Evolutionary conservation across 2,329 filamentous ascomycete genomes (phyloP).

Genomic region (Alternaria ventricosa): DNA sequence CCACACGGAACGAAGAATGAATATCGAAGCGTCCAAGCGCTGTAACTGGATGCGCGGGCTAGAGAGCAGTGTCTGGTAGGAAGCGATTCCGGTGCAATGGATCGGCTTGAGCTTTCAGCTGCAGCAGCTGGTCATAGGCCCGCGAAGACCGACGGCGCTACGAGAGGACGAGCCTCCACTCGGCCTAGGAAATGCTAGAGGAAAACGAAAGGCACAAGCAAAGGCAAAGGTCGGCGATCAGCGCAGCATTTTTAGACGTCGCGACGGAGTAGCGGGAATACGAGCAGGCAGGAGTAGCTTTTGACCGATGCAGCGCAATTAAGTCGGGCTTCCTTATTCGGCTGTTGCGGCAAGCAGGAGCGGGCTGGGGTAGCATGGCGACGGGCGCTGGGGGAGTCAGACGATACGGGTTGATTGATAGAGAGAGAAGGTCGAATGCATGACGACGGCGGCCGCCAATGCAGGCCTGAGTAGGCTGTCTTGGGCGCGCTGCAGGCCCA

Average conservation of each 20-base stretch:
- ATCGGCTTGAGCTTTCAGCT: constrained; percentile 20
- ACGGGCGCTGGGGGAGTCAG: constrained; percentile 35
- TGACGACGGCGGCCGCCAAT: constrained; percentile 47
- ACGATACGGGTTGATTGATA: constrained; percentile 40
- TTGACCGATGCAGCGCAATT: constrained; percentile 33
- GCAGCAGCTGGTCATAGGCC: constrained; percentile 14
- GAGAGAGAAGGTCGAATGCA: constrained; percentile 40
- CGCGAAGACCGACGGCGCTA: constrained; percentile 15
- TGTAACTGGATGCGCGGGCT: constrained; percentile 26
- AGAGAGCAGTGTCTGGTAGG: constrained; percentile 18
- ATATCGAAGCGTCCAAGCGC: constrained; percentile 12
- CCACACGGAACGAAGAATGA: constrained; percentile 19
- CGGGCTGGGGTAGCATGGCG: constrained; percentile 19
- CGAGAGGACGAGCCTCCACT: constrained; percentile 7
- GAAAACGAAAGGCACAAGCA: constrained; percentile 29
- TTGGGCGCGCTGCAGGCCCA: constrained; percentile 33
- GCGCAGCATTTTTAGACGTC: constrained; percentile 17
- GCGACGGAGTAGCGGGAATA: constrained; percentile 26
- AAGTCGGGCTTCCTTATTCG: constrained; percentile 39
- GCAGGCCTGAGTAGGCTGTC: constrained; percentile 28
- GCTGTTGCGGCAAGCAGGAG: constrained; percentile 46
- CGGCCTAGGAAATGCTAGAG: constrained; percentile 17
- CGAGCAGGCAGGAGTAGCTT: constrained; percentile 19
- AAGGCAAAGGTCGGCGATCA: constrained; percentile 31
- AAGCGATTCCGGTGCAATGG: constrained; percentile 31